Conservation (phyloP, 1,284 basidiomycete genomes). For the Boletellus deceptivus region DNA sequence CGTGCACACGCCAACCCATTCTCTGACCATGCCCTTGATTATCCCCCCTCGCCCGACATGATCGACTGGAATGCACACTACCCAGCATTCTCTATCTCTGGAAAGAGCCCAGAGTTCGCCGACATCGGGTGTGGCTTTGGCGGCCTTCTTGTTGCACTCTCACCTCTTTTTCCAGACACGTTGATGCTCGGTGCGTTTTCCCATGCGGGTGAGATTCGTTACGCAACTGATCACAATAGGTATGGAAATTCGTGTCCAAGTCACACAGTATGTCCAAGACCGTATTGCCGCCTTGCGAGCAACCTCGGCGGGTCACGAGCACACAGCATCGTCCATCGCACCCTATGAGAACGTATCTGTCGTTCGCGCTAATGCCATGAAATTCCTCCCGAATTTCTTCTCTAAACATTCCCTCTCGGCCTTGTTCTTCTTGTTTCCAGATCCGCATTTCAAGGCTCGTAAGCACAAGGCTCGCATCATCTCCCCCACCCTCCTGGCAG, state of each 20-base stretch:
- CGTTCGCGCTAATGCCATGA: slow-evolving; percentile 97
- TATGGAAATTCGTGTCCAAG: slow-evolving; percentile 96
- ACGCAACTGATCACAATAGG: slow-evolving; percentile 46
- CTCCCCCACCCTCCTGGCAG: slow-evolving; percentile 89
- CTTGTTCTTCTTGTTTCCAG: slow-evolving; percentile 98
- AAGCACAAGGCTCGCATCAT: slow-evolving; percentile 99
- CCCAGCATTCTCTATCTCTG: slow-evolving; percentile 62
- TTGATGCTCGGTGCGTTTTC: slow-evolving; percentile 84
- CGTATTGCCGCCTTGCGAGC: slow-evolving; percentile 86
- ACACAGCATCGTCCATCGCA: slow-evolving; percentile 25
- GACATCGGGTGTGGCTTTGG: slow-evolving; percentile 99
- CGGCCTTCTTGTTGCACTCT: slow-evolving; percentile 87
- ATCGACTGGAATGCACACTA: slow-evolving; percentile 90
- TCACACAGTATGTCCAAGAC: slow-evolving; percentile 95
- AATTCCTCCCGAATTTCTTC: slow-evolving; percentile 98
- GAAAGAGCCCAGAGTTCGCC: slow-evolving; percentile 85
- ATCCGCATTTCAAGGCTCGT: slow-evolving; percentile 97
- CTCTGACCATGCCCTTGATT: slow-evolving; percentile 90
- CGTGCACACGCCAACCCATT: slow-evolving; percentile 98
- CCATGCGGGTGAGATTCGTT: neutral
- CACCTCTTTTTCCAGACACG: slow-evolving; percentile 88
- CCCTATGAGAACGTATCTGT: slow-evolving; percentile 91
- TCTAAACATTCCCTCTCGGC: slow-evolving; percentile 86
- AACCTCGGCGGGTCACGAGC: slow-evolving; percentile 39
- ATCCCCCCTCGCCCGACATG: slow-evolving; percentile 76